Evolutionary conservation across 202 grass and related monocot species (phyloP).

Genomic region (Panicum virgatum): DNA sequence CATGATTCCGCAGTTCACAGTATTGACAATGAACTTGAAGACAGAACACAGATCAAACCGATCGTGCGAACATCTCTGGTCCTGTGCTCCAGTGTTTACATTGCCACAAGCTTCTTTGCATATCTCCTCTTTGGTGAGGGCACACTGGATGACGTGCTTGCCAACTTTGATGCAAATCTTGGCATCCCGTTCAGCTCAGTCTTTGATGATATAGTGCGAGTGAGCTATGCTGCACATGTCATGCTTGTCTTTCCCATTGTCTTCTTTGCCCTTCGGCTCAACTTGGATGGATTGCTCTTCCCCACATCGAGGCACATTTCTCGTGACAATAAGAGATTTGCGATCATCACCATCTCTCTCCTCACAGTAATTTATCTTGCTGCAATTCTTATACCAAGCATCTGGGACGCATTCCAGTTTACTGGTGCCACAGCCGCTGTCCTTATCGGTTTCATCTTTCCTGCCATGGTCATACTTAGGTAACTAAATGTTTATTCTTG

Average conservation of each 20-base stretch:
- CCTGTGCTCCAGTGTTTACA: slow-evolving; percentile 83
- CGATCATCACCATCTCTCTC: slow-evolving; percentile 59
- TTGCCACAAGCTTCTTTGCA: slow-evolving; percentile 86
- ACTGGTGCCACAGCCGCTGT: slow-evolving; percentile 83
- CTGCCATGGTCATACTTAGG: slow-evolving; percentile 83
- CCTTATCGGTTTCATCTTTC: slow-evolving; percentile 90
- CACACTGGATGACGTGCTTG: slow-evolving; percentile 77
- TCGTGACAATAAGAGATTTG: slow-evolving; percentile 75
- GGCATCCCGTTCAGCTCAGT: slow-evolving; percentile 73
- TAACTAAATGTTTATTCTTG: slow-evolving; percentile 30
- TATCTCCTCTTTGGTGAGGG: slow-evolving; percentile 92
- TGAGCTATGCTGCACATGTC: slow-evolving; percentile 79
- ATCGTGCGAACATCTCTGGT: slow-evolving; percentile 66
- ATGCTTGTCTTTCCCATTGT: slow-evolving; percentile 97
- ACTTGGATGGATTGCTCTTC: slow-evolving; percentile 84
- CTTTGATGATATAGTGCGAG: slow-evolving; percentile 73
- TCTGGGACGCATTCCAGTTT: slow-evolving; percentile 94
- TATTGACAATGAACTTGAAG: slow-evolving; percentile 79
- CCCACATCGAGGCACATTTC: slow-evolving; percentile 68
- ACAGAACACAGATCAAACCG: slow-evolving; percentile 66
- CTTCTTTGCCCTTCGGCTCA: slow-evolving; percentile 80
- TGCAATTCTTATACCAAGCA: slow-evolving; percentile 89
- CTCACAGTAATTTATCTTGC: slow-evolving; percentile 65
- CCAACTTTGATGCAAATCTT: slow-evolving; percentile 82
- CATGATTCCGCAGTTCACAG: slow-evolving; percentile 74